Evolutionary conservation across 2,329 filamentous ascomycete genomes (phyloP).

Genomic region (Aspergillus neoniger): DNA sequence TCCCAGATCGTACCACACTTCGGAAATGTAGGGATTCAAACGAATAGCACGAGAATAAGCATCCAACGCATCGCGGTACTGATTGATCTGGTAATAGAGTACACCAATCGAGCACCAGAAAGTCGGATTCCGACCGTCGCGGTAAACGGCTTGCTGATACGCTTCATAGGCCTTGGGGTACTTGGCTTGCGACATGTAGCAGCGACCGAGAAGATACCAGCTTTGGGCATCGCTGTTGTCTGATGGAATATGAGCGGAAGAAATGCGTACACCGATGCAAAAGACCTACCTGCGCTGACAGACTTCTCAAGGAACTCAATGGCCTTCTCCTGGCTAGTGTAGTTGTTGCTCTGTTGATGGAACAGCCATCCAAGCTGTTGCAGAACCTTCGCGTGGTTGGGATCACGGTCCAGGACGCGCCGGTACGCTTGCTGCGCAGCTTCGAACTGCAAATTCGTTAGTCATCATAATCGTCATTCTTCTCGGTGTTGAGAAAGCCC

Average conservation of each 20-base stretch:
- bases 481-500: constrained; percentile 41
- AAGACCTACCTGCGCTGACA: constrained; percentile 75
- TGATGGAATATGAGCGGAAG: constrained; percentile 39
- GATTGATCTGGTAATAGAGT: constrained; percentile 98
- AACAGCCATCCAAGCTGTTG: constrained; percentile 98
- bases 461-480: constrained; percentile 26
- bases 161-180: constrained; percentile 98
- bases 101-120: constrained; percentile 99
- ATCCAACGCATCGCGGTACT: constrained; percentile 96
- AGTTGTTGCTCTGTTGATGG: constrained; percentile 91
- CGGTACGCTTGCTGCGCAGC: constrained; percentile 89
- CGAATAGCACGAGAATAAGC: constrained; percentile 96
- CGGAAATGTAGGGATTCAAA: constrained; percentile 95
- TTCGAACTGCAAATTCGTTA: constrained; percentile 70
- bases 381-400: constrained; percentile 94
- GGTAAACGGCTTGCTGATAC: constrained; percentile 97
- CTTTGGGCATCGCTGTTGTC: constrained; percentile 95
- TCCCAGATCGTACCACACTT: constrained; percentile 98
- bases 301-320: constrained; percentile 98
- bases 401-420: constrained; percentile 89
- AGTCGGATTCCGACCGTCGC: constrained; percentile 93
- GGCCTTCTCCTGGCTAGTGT: constrained; percentile 88
- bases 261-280: not conserved
- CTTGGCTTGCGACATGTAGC: constrained; percentile 99
- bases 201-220: constrained; percentile 96